These are phyloP conservation scores for Eustoma russellianum DNA, from an alignment of 257 asterid genomes.

Conservation along the genomic window DNA sequence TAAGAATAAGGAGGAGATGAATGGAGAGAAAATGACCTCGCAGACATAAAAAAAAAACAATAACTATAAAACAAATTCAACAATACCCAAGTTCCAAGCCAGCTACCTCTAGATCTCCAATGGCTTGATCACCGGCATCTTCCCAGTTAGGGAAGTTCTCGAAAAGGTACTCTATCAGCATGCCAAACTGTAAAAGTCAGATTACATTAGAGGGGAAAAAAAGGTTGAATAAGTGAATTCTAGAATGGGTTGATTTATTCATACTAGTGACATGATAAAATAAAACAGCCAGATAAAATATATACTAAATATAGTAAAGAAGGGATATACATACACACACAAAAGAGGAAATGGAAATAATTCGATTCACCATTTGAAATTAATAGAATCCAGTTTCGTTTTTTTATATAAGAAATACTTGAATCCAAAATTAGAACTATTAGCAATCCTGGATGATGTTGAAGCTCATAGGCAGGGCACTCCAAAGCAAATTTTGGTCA, in stretches of 20 bases:
- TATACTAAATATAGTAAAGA: too few relatives aligned
- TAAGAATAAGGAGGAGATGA: neutral
- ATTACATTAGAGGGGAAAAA: neutral
- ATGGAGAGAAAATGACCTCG: neutral
- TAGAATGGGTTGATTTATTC: too few relatives aligned
- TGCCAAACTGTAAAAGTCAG: slow-evolving; percentile 62
- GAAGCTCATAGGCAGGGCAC: too few relatives aligned
- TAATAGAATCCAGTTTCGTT: too few relatives aligned
- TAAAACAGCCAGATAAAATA: too few relatives aligned
- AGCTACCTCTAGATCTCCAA: slow-evolving; percentile 85
- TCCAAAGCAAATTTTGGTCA: neutral
- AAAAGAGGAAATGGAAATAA: too few relatives aligned
- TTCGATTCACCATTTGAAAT: too few relatives aligned
- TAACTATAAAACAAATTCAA: neutral
- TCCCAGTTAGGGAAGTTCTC: slow-evolving; percentile 62
- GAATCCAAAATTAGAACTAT: too few relatives aligned
- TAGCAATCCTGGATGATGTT: too few relatives aligned
- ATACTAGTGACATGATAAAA: too few relatives aligned
- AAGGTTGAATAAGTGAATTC: neutral
- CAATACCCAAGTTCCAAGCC: neutral
- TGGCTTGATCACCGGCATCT: slow-evolving; percentile 59
- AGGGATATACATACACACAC: too few relatives aligned
- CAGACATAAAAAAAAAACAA: neutral
- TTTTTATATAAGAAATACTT: too few relatives aligned
- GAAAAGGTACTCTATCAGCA: slow-evolving; percentile 76